Evolutionary conservation across 441 rosid genomes (phyloP).

Genomic region (Jatropha multifida): DNA sequence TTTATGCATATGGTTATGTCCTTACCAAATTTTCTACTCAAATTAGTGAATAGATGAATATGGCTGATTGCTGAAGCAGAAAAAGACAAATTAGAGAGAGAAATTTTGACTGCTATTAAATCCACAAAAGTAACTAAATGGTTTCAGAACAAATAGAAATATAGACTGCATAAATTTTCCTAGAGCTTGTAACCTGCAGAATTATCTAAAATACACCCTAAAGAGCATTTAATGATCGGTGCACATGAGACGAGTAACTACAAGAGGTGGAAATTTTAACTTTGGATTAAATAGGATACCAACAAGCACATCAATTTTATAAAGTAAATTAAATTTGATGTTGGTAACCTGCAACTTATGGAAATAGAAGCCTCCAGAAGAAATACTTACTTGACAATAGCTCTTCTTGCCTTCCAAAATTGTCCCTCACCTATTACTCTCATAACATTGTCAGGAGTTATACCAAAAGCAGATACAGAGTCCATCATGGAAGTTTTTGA

Average conservation of each 20-base stretch:
- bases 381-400: conserved; percentile 71
- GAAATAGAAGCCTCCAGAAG: conserved; percentile 7
- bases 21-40: conserved; percentile 6
- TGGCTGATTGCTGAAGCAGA: not conserved
- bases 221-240: not conserved
- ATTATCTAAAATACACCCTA: not conserved
- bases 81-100: not conserved
- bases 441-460: conserved; percentile 74
- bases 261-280: not conserved
- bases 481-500: conserved; percentile 59
- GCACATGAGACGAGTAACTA: not conserved
- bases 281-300: not conserved
- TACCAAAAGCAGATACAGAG: conserved; percentile 44
- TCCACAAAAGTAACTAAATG: not conserved
- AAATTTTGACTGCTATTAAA: not conserved
- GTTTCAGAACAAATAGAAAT: not conserved
- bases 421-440: conserved; percentile 75
- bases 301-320: not conserved
- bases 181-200: not conserved
- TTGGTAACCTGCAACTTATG: conserved; percentile 9
- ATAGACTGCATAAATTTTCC: not conserved
- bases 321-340: not conserved
- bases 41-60: not conserved
- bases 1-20: not conserved
- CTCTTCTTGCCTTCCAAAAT: conserved; percentile 88